Percentiles rank a stretch among this genome's conserved stretches.
phyloP scores from a whole-genome alignment of 179 eudicot species.

The Carnegiea gigantea region DNA sequence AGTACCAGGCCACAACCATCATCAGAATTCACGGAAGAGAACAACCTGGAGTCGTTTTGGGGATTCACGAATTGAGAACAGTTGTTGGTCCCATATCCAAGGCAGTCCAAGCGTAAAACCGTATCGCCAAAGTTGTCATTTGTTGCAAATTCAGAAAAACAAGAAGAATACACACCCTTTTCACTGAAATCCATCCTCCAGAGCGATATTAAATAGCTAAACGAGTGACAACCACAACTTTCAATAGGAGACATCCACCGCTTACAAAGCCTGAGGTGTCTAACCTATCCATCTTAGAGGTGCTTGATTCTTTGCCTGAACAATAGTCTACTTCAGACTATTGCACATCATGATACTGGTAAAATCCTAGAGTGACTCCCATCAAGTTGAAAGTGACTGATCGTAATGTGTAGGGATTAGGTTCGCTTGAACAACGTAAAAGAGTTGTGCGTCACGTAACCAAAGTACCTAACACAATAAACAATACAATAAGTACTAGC shows the following conservation, averaged over 20 bases:
- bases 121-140: slow-evolving; percentile 56
- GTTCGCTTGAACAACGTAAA: not conserved
- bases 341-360: not conserved
- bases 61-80: slow-evolving; percentile 23
- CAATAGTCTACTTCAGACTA: slow-evolving; percentile 9
- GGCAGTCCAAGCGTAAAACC: slow-evolving; percentile 64
- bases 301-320: slow-evolving; percentile 11
- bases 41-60: slow-evolving; percentile 28
- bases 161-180: slow-evolving; percentile 35
- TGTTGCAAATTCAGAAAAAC: slow-evolving; percentile 34
- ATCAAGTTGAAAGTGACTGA: not conserved
- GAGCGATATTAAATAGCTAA: slow-evolving; percentile 4
- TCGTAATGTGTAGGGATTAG: not conserved
- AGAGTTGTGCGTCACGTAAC: too few relatives aligned
- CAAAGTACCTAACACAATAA: too few relatives aligned
- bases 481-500: too few relatives aligned
- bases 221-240: slow-evolving; percentile 30
- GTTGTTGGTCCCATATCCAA: slow-evolving; percentile 53
- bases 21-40: slow-evolving; percentile 40
- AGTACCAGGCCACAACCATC: slow-evolving; percentile 91
- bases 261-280: slow-evolving; percentile 94
- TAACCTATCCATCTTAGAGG: slow-evolving; percentile 61
- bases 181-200: slow-evolving; percentile 50
- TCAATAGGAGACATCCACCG: slow-evolving; percentile 56
- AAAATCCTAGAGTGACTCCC: not conserved